phyloP scores from a whole-genome alignment of 495 filamentous ascomycete species.

The Filosporella fistucella region DNA sequence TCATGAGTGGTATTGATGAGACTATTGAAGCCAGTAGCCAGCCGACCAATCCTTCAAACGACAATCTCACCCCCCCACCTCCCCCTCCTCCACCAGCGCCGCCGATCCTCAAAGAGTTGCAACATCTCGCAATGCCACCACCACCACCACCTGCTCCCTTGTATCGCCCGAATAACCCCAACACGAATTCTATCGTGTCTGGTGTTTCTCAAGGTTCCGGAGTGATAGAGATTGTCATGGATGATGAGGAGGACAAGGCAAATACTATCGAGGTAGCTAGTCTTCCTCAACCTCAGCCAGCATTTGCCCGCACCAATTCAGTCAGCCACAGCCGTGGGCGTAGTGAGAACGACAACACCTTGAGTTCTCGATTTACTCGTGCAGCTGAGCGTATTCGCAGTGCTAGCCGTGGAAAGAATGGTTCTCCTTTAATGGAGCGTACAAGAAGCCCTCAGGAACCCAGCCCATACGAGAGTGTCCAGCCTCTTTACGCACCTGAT shows the following conservation, averaged over 20 bases:
- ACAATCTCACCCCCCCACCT: slow-evolving; percentile 44
- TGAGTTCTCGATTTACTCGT: slow-evolving; percentile 58
- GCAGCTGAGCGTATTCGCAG: slow-evolving; percentile 66
- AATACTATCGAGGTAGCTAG: neutral
- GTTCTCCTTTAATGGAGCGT: slow-evolving; percentile 22
- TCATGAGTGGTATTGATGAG: slow-evolving; percentile 58
- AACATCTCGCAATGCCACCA: slow-evolving; percentile 68
- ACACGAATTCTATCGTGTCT: slow-evolving; percentile 44
- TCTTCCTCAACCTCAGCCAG: slow-evolving; percentile 1
- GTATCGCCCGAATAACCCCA: slow-evolving; percentile 42
- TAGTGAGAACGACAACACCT: slow-evolving; percentile 60
- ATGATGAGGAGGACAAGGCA: slow-evolving; percentile 46
- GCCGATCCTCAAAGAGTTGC: slow-evolving; percentile 75
- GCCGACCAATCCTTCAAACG: slow-evolving; percentile 24
- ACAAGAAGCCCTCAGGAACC: slow-evolving; percentile 21
- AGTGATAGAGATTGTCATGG: slow-evolving; percentile 71
- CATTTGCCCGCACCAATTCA: slow-evolving; percentile 28
- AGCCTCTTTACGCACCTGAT: slow-evolving; percentile 24
- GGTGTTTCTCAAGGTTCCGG: slow-evolving; percentile 41
- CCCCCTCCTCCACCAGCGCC: slow-evolving; percentile 46
- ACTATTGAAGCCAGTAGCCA: slow-evolving; percentile 46
- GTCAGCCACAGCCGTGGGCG: slow-evolving; percentile 60
- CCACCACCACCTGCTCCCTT: slow-evolving; percentile 67
- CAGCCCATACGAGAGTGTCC: slow-evolving; percentile 55
- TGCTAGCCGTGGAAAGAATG: slow-evolving; percentile 51